These are phyloP conservation scores for Neurospora sp. DNA, from an alignment of 495 filamentous ascomycete genomes.

Conservation along the genomic window DNA sequence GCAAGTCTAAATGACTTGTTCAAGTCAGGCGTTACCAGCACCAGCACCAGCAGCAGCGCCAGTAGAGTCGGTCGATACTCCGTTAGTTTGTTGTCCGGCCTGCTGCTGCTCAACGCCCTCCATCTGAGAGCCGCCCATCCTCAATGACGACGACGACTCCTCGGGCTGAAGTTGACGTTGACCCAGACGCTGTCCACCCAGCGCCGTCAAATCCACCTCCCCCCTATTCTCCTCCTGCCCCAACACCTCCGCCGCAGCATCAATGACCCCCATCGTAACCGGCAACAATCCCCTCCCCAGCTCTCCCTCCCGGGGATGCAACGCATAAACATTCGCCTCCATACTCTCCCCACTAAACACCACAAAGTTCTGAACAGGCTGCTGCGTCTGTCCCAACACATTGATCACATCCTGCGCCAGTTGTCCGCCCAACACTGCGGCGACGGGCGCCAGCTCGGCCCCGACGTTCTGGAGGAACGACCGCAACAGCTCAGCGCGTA, in stretches of 20 bases:
- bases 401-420: conserved; percentile 97
- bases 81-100: background rate
- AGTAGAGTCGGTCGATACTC: background rate
- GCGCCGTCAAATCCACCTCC: background rate
- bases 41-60: background rate
- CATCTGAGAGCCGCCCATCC: background rate
- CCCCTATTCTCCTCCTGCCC: background rate
- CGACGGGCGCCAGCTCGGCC: conserved; percentile 74
- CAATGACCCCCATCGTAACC: background rate
- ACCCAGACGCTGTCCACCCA: background rate
- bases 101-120: background rate
- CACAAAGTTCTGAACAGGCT: conserved; percentile 90
- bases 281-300: conserved; percentile 26
- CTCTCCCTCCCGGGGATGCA: conserved; percentile 54
- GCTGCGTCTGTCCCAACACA: conserved; percentile 77
- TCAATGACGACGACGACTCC: too few relatives aligned
- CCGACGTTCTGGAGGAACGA: conserved; percentile 73
- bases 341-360: conserved; percentile 80
- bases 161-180: background rate
- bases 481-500: conserved; percentile 70
- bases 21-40: background rate
- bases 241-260: background rate
- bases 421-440: conserved; percentile 80
- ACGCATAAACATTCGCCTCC: conserved; percentile 65
- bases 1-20: background rate